Evolutionary conservation across 441 rosid species (phyloP).

Genomic region (Kokia cookei): DNA sequence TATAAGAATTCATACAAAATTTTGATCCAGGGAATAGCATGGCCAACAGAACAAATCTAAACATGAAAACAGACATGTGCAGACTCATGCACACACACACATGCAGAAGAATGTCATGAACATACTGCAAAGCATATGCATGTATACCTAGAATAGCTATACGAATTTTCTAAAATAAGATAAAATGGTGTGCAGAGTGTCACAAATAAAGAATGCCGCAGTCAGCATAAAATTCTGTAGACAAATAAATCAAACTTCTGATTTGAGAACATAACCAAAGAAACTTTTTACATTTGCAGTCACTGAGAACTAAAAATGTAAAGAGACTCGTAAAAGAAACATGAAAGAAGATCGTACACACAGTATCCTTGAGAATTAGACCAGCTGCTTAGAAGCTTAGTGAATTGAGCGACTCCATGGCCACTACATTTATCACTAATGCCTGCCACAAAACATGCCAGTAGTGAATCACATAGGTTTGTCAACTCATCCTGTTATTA

Average conservation of each 20-base stretch:
- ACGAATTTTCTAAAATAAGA: not conserved
- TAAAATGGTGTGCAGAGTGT: not conserved
- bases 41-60: not conserved
- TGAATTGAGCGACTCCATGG: slow-evolving; percentile 48
- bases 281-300: not conserved
- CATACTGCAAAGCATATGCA: not conserved
- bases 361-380: slow-evolving; percentile 73
- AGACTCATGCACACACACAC: not conserved
- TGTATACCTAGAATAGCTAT: not conserved
- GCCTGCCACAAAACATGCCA: slow-evolving; percentile 36
- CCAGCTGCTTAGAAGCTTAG: slow-evolving; percentile 56
- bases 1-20: not conserved
- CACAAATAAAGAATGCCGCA: not conserved
- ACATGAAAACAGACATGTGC: no score
- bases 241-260: not conserved
- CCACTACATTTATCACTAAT: slow-evolving; percentile 62
- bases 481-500: not conserved
- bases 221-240: not conserved
- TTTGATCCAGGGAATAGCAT: not conserved
- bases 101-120: not conserved
- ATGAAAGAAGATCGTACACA: slow-evolving; percentile 41
- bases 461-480: not conserved
- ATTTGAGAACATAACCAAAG: not conserved
- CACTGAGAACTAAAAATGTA: not conserved
- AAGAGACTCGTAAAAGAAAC: not conserved